Evolutionary conservation across 2,329 filamentous ascomycete species (phyloP), one percentile per base, ranked within the genome.

Genomic region (Rhinocladiella similis): DNA sequence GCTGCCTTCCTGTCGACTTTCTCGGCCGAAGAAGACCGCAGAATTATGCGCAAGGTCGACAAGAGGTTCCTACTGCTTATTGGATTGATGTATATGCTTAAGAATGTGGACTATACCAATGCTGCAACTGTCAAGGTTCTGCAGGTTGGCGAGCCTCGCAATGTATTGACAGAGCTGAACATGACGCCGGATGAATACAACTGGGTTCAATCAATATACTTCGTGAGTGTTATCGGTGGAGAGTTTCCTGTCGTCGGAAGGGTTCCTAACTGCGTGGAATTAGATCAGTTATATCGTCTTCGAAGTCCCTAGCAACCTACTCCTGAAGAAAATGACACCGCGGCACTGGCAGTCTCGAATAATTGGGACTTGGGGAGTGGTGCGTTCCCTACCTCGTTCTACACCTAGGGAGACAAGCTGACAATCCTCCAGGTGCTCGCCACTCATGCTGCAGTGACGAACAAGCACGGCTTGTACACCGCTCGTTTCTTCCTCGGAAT

Each of bases 1-100:
- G 50, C 60, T 35, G 50, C 65, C 18, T 75, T 77, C 47, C 66
- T 77, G 2, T 67, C 69, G 1, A 68, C 70, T 0, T 77, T 77
- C 55, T 70, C 68, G 5, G 66, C 68, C 0, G 69, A 71, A 46
- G 73, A 77, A 47, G 74, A 74, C 47, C 68, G 65, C 29, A 56
- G 61, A 1, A 73, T 77, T 56, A 72, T 73, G 67, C 63, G 67
- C 47, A 77, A 77, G 57, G 73, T 78, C 3, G 90, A 90, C 50
- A 88, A 89, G 61, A 88, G 88, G 42, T 77, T 77, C 1, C 83
- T 86, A 3, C 77, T 91, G 27, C 76, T 90, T 12, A 67, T 85
- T 27, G 88, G 87, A 47, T 81, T 86, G 5, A 73, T 81, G 35
- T 73, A 88, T 47, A 90, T 90, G 87, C 70, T 77, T 49, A 77